Percentiles rank a stretch among this genome's conserved stretches.
Conservation (phyloP, 1,139 yeast species). For the Pichia sp. region DNA sequence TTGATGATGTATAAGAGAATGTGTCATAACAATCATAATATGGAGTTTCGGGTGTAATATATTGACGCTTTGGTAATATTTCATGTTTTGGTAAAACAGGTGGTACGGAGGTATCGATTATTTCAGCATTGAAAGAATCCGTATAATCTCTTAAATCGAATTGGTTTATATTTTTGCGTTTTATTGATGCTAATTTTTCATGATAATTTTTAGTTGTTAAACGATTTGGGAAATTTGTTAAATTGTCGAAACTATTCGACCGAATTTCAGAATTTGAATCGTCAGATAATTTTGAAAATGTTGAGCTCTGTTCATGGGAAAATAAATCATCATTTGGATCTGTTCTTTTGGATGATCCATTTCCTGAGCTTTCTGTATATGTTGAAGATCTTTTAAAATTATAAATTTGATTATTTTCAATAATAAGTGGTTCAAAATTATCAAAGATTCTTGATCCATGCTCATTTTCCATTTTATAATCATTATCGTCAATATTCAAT, state of each 20-base stretch:
- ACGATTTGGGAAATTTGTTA: neutral
- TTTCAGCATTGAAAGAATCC: neutral
- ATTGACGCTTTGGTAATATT: neutral
- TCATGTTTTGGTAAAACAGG: slow-evolving; percentile 17
- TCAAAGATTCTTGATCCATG: no score
- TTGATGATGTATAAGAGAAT: no score
- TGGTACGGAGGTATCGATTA: slow-evolving; percentile 6
- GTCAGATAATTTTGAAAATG: no score
- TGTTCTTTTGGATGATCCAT: slow-evolving; percentile 2
- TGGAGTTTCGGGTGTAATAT: neutral
- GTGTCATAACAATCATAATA: slow-evolving; percentile 6
- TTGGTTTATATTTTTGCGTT: slow-evolving; percentile 19
- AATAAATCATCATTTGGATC: slow-evolving; percentile 4
- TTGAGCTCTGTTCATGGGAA: slow-evolving; percentile 5
- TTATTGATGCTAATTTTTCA: slow-evolving; percentile 18
- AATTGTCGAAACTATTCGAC: neutral
- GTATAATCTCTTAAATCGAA: slow-evolving; percentile 18
- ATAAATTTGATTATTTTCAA: no score
- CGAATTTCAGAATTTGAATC: slow-evolving; percentile 4
- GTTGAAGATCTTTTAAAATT: no score
- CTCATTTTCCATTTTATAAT: neutral
- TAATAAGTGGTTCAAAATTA: no score
- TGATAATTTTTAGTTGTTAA: slow-evolving; percentile 8
- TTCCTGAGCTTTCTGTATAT: neutral
- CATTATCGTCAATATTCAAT: neutral